Conservation (phyloP, 2,329 filamentous ascomycete species). For the Pseudogymnoascus sp. region DNA sequence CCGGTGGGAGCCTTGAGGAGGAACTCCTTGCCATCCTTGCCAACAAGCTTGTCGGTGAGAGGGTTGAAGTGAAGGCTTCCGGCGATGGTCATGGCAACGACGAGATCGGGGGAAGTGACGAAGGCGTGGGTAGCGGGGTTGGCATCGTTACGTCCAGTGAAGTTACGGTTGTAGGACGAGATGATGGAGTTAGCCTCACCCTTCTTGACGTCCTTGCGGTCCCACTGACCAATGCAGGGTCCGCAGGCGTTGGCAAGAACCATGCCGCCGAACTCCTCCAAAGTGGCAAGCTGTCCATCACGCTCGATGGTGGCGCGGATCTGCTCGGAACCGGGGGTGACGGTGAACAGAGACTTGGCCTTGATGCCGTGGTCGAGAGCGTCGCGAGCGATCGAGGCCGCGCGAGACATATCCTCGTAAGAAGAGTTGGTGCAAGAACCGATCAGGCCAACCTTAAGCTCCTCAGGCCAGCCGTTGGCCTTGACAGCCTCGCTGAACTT, state of each 20-base stretch:
- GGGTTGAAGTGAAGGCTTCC: slow-evolving; percentile 92
- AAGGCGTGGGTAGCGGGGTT: slow-evolving; percentile 94
- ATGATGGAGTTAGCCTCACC: slow-evolving; percentile 93
- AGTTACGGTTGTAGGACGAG: slow-evolving; percentile 99
- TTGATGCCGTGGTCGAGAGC: slow-evolving; percentile 90
- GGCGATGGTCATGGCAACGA: slow-evolving; percentile 78
- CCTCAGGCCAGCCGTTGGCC: slow-evolving; percentile 91
- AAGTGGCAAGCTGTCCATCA: slow-evolving; percentile 86
- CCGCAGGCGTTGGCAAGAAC: slow-evolving; percentile 94
- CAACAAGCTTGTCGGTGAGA: slow-evolving; percentile 83
- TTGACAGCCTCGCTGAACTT: slow-evolving; percentile 94
- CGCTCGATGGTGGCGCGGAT: slow-evolving; percentile 85
- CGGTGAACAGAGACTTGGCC: slow-evolving; percentile 86
- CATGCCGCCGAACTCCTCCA: slow-evolving; percentile 92
- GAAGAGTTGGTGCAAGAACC: slow-evolving; percentile 95
- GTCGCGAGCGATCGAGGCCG: slow-evolving; percentile 84
- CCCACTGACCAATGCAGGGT: slow-evolving; percentile 92
- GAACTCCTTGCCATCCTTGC: slow-evolving; percentile 95
- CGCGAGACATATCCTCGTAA: slow-evolving; percentile 86
- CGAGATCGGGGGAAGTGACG: slow-evolving; percentile 83
- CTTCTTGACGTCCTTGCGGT: slow-evolving; percentile 89
- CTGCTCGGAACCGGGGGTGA: slow-evolving; percentile 95
- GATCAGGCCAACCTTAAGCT: slow-evolving; percentile 93
- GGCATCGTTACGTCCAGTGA: slow-evolving; percentile 94
- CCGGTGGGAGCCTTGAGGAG: slow-evolving; percentile 74